A percentile compares a stretch with the other conserved stretches of the same genome.
These are phyloP conservation scores for Cymbopogon citratus DNA, from an alignment of 176 grass and related monocot genomes.

Conservation along the genomic window DNA sequence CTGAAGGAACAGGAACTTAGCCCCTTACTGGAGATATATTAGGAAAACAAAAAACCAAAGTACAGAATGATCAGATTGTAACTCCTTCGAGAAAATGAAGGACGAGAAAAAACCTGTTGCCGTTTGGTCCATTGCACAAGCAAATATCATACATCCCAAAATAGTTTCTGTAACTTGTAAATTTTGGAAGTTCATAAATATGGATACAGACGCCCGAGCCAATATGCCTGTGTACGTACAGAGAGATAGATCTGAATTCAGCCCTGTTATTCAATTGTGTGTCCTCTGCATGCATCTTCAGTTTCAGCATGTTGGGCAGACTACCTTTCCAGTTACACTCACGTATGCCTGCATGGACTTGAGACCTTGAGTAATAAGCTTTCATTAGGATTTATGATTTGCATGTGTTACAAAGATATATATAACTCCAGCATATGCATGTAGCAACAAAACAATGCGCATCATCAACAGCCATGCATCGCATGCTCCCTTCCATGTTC, in stretches of 20 bases:
- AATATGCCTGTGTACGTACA: not conserved
- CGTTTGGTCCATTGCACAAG: not conserved
- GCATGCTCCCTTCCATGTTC: not conserved
- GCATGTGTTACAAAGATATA: conserved; percentile 11
- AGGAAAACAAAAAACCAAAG: not conserved
- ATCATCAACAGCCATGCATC: not conserved
- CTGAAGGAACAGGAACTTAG: not conserved
- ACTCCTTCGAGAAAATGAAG: not conserved
- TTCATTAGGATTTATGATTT: conserved; percentile 28
- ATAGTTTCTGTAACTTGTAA: not conserved
- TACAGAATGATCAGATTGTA: not conserved
- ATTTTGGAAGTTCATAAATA: not conserved
- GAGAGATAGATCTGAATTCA: conserved; percentile 20
- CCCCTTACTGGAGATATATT: not conserved
- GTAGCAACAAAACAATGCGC: not conserved
- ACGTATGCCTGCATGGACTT: conserved; percentile 18
- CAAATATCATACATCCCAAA: not conserved
- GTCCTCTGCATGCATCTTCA: not conserved
- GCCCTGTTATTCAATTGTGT: conserved; percentile 14
- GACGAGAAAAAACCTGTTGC: not conserved
- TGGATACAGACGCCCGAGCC: not conserved
- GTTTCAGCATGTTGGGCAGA: conserved; percentile 22
- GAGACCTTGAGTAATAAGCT: conserved; percentile 2
- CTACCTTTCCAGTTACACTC: conserved; percentile 34
- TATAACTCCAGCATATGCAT: not conserved